These are phyloP conservation scores for Aegilops sharonensis DNA, from an alignment of 176 grass and related monocot species.

Conservation along the genomic window DNA sequence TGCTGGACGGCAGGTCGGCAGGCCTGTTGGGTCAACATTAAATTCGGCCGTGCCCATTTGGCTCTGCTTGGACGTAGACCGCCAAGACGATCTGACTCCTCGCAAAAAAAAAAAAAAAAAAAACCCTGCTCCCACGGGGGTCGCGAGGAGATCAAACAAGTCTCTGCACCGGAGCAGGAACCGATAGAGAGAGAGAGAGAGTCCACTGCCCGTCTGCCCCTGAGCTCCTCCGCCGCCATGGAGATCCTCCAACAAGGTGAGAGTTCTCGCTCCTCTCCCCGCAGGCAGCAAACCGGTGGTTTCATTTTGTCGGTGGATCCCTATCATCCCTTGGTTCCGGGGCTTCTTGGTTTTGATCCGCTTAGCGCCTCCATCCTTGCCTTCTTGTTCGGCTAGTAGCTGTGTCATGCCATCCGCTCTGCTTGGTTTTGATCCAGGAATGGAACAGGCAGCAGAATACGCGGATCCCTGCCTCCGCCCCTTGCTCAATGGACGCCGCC, in stretches of 20 bases:
- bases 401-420: too few species aligned
- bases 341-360: neutral
- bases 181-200: neutral
- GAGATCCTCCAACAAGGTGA: conserved; percentile 21
- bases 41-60: neutral
- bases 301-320: neutral
- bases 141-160: neutral
- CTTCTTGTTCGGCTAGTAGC: neutral
- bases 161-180: neutral
- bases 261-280: neutral
- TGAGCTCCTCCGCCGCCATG: neutral
- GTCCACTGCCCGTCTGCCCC: neutral
- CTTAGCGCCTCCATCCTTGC: neutral
- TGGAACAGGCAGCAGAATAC: neutral
- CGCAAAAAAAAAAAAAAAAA: too few species aligned
- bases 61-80: neutral
- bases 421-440: neutral
- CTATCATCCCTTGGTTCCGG: neutral
- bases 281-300: neutral
- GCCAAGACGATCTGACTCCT: neutral
- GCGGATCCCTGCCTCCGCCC: too few species aligned
- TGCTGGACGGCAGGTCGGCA: too few species aligned
- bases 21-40: too few species aligned
- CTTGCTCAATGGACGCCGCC: too few species aligned
- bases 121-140: neutral